Conservation (phyloP, 176 grass and related monocot genomes). For the Juncus inflexus region DNA sequence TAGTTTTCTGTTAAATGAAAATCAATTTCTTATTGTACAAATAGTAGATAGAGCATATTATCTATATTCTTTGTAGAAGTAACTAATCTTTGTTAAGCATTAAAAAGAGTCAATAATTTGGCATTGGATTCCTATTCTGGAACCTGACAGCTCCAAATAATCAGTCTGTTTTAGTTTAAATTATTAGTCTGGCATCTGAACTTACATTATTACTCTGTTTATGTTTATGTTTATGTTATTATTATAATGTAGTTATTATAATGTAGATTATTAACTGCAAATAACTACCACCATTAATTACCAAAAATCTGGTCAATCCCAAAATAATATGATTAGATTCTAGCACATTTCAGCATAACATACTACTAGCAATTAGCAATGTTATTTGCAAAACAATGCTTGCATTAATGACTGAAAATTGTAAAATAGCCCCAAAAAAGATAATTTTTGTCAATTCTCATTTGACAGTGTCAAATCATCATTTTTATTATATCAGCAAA, state of each 20-base stretch:
- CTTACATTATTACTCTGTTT: neutral
- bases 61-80: too few relatives aligned
- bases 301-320: neutral
- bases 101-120: constrained; percentile 6
- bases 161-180: neutral
- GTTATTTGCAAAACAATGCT: too few relatives aligned
- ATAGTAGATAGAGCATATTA: too few relatives aligned
- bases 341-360: neutral
- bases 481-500: too few relatives aligned
- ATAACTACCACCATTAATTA: constrained; percentile 7
- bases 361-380: too few relatives aligned
- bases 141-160: neutral
- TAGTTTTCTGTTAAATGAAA: too few relatives aligned
- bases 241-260: neutral
- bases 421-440: too few relatives aligned
- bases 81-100: too few relatives aligned
- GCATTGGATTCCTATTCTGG: constrained; percentile 20
- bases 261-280: constrained; percentile 21
- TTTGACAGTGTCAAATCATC: too few relatives aligned
- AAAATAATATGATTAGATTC: neutral
- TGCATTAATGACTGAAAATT: too few relatives aligned
- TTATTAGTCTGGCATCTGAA: neutral
- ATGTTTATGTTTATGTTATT: constrained; percentile 11
- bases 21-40: too few relatives aligned
- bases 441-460: too few relatives aligned